Evolutionary conservation across 2,329 filamentous ascomycete species (phyloP).

Genomic region (Alternaria dauci): DNA sequence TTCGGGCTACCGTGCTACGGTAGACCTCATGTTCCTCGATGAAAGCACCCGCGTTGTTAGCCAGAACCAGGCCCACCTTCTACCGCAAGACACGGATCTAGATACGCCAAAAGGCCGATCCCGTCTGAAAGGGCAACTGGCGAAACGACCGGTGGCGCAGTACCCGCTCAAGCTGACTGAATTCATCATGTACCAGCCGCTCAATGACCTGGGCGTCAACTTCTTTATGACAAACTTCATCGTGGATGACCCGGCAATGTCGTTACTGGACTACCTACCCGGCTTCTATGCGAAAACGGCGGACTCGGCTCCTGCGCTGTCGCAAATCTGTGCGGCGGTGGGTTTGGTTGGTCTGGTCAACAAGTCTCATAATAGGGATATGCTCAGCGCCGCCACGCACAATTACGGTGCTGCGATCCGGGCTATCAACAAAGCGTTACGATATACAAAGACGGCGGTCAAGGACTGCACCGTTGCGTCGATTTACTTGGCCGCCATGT

Average conservation of each 20-base stretch:
- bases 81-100: neutral
- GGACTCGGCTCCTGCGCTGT: slow-evolving; percentile 23
- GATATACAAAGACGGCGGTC: slow-evolving; percentile 15
- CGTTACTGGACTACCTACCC: slow-evolving; percentile 38
- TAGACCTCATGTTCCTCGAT: slow-evolving; percentile 43
- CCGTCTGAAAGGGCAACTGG: neutral
- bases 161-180: slow-evolving; percentile 24
- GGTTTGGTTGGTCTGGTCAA: slow-evolving; percentile 38
- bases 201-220: slow-evolving; percentile 38
- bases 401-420: slow-evolving; percentile 35
- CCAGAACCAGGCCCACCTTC: slow-evolving; percentile 19
- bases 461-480: slow-evolving; percentile 35
- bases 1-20: slow-evolving; percentile 37
- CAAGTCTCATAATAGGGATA: slow-evolving; percentile 19
- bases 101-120: neutral
- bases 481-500: slow-evolving; percentile 39
- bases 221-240: slow-evolving; percentile 44
- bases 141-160: neutral
- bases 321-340: slow-evolving; percentile 33
- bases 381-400: slow-evolving; percentile 27
- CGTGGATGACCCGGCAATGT: slow-evolving; percentile 27
- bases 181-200: slow-evolving; percentile 33
- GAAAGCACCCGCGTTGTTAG: slow-evolving; percentile 33
- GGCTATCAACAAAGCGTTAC: slow-evolving; percentile 32
- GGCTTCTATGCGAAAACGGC: slow-evolving; percentile 28